Conservation (phyloP, 306 rosid species). For the Ormosia emarginata region DNA sequence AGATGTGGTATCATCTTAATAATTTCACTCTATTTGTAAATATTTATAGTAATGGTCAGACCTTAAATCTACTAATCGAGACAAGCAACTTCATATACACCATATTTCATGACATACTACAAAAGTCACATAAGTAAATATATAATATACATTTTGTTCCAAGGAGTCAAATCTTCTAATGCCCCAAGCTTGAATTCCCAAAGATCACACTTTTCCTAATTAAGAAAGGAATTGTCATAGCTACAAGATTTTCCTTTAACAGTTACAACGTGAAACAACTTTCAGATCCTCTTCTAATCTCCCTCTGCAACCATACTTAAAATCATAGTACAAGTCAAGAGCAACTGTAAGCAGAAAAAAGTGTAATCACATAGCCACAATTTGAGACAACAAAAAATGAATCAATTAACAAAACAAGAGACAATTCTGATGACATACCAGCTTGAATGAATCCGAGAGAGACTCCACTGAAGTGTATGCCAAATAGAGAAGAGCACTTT, state of each 20-base stretch:
- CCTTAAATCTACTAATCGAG: not conserved
- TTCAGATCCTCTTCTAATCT: not conserved
- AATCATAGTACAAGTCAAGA: not conserved
- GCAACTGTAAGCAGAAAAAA: not conserved
- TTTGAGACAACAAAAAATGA: not conserved
- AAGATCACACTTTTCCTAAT: not conserved
- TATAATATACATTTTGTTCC: not conserved
- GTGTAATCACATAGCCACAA: not conserved
- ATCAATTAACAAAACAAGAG: not conserved
- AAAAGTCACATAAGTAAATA: not conserved
- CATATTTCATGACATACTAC: not conserved
- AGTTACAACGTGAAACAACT: not conserved
- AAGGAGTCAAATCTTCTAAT: not conserved
- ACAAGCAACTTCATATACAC: not conserved
- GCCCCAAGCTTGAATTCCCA: not conserved
- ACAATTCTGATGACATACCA: conserved; percentile 52
- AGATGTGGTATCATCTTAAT: not conserved
- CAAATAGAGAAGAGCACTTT: conserved; percentile 94
- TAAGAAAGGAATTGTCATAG: not conserved
- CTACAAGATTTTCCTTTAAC: not conserved
- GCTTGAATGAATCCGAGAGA: conserved; percentile 94
- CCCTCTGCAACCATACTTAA: not conserved
- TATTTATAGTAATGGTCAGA: not conserved
- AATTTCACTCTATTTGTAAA: not conserved
- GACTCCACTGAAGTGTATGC: conserved; percentile 97